Conservation (phyloP, 768 basidiomycete species). For the Leccinum incarnatum region DNA sequence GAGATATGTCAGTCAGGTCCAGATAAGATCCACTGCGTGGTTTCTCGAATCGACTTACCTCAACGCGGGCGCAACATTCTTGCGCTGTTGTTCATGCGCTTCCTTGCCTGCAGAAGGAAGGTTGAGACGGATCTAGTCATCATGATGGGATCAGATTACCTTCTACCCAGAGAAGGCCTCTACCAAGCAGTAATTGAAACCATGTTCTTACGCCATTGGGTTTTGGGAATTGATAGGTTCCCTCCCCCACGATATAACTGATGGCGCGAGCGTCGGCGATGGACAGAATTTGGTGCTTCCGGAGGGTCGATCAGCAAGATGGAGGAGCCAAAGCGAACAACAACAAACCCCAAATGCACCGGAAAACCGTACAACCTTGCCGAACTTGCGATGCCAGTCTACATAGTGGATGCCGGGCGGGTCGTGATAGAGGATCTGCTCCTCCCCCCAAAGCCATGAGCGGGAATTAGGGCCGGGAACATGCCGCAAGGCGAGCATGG, state of each 20-base stretch:
- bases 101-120: constrained; percentile 41
- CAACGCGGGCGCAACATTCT: constrained; percentile 52
- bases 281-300: constrained; percentile 55
- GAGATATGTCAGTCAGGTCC: constrained; percentile 1
- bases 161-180: constrained; percentile 68
- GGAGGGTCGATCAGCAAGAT: constrained; percentile 10
- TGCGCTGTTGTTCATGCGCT: constrained; percentile 55
- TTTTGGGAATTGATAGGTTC: constrained; percentile 58
- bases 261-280: constrained; percentile 55
- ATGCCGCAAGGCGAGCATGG: constrained; percentile 36
- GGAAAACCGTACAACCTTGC: constrained; percentile 52
- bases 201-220: constrained; percentile 60
- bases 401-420: constrained; percentile 52
- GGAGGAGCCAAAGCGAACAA: not conserved
- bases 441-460: constrained; percentile 61
- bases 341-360: constrained; percentile 53
- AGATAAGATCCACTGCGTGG: not conserved
- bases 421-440: constrained; percentile 51
- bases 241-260: constrained; percentile 52
- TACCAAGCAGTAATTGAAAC: constrained; percentile 59
- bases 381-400: constrained; percentile 52
- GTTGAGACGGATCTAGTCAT: constrained; percentile 1
- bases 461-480: constrained; percentile 50
- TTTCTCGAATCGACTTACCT: constrained; percentile 39
- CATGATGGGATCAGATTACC: constrained; percentile 33